phyloP scores from a whole-genome alignment of 2,329 filamentous ascomycete genomes.

The Beauveria australis region DNA sequence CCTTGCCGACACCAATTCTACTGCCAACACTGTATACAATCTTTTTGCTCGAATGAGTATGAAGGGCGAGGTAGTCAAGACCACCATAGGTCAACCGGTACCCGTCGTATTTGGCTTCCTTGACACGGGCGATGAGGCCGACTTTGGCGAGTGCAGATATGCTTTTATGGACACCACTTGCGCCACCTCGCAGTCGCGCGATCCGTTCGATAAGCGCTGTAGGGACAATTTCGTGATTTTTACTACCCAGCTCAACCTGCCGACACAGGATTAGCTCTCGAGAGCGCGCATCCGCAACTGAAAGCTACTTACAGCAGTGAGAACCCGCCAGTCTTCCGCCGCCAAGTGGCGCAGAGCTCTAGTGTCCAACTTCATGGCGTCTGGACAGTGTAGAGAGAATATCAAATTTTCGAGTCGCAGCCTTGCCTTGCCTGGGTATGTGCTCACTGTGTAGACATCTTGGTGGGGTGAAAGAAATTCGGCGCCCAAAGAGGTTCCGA shows the following conservation, averaged over 20 bases:
- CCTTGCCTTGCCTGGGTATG: neutral
- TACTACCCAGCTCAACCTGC: constrained; percentile 86
- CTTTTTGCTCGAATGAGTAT: constrained; percentile 73
- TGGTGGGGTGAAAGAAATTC: constrained; percentile 20
- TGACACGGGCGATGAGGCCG: constrained; percentile 82
- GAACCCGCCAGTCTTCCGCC: constrained; percentile 88
- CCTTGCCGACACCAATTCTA: constrained; percentile 92
- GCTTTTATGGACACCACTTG: constrained; percentile 70
- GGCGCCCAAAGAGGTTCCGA: constrained; percentile 18
- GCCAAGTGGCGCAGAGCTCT: constrained; percentile 88
- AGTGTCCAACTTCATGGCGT: constrained; percentile 84
- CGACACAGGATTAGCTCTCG: constrained; percentile 26
- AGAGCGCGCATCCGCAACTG: constrained; percentile 19
- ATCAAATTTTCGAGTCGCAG: neutral
- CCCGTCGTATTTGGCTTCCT: constrained; percentile 95
- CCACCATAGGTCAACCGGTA: constrained; percentile 96
- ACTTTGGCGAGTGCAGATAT: constrained; percentile 90
- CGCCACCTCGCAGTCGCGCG: constrained; percentile 69
- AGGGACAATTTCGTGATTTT: constrained; percentile 95
- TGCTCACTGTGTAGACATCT: neutral
- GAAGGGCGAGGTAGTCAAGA: constrained; percentile 92
- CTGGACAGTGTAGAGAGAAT: neutral
- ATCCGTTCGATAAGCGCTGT: constrained; percentile 81
- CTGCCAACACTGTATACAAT: constrained; percentile 87
- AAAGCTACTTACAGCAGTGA: constrained; percentile 65